A percentile compares a stretch with the other conserved stretches of the same genome.
phyloP scores from a whole-genome alignment of 345 rosid genomes.

The Salix viminalis region DNA sequence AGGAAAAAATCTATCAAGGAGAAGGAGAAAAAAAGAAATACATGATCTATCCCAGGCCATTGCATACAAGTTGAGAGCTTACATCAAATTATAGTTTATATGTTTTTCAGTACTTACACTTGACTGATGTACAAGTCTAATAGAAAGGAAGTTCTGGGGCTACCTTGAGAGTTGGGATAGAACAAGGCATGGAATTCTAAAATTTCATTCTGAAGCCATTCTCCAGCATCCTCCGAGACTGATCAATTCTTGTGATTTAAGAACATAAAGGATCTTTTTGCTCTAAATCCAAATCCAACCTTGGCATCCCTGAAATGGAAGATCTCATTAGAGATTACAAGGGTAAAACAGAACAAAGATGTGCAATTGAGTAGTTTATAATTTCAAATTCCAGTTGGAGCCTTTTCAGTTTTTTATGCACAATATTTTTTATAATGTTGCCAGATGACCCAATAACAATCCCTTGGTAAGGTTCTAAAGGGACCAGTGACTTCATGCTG shows the following conservation, averaged over 20 bases:
- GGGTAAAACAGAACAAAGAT: neutral
- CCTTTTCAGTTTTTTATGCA: neutral
- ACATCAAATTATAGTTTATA: neutral
- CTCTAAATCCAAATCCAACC: neutral
- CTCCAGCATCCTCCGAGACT: neutral
- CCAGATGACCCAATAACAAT: neutral
- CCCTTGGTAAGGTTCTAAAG: neutral
- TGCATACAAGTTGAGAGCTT: neutral
- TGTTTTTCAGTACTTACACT: neutral
- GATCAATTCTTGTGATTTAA: neutral
- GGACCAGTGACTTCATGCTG: neutral
- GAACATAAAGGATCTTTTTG: neutral
- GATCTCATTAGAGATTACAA: neutral
- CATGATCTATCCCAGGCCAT: neutral
- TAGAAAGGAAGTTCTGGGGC: neutral
- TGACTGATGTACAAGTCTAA: neutral
- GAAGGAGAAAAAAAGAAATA: neutral
- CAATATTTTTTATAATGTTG: neutral
- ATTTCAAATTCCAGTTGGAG: neutral
- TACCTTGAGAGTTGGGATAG: neutral
- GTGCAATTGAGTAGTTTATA: neutral
- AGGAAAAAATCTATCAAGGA: no score
- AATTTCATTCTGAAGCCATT: neutral
- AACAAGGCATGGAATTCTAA: neutral
- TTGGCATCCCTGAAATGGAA: neutral